Evolutionary conservation across 1,284 basidiomycete species (phyloP).

Genomic region (Blastosporella zonata): DNA sequence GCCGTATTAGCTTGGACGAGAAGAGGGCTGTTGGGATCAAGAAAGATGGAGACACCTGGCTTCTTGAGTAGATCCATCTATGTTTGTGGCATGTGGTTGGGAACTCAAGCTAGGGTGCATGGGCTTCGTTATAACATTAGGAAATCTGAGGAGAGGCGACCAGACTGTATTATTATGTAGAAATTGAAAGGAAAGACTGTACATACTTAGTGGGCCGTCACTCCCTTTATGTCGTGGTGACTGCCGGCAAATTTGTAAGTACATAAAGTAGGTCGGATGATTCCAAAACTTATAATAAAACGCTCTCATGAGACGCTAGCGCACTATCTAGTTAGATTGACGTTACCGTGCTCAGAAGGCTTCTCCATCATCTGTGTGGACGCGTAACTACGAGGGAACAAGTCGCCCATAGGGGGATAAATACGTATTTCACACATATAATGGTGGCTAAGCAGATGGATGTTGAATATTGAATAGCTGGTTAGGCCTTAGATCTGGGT

Average conservation of each 20-base stretch:
- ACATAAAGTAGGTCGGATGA: no score
- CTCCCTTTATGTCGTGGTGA: no score
- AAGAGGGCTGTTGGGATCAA: conserved; percentile 78
- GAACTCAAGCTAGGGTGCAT: not conserved
- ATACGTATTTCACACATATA: not conserved
- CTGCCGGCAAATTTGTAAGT: no score
- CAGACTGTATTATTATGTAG: conserved; percentile 11
- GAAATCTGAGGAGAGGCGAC: conserved; percentile 11
- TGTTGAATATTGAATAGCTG: not conserved
- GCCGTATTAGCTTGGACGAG: conserved; percentile 86
- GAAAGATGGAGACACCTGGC: conserved; percentile 62
- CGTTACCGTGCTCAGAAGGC: not conserved
- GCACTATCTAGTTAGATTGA: not conserved
- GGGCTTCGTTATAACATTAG: conserved; percentile 2
- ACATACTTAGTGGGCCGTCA: no score
- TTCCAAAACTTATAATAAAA: no score
- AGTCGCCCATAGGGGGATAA: not conserved
- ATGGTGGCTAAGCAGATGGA: no score
- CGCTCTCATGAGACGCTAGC: no score
- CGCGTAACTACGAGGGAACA: not conserved
- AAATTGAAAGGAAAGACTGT: not conserved
- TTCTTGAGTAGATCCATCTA: conserved; percentile 54
- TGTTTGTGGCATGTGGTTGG: conserved; percentile 5
- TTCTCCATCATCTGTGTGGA: not conserved
- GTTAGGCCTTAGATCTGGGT: no score